Evolutionary conservation across 139 green algal genomes (phyloP).

Genomic region (Edaphochlamys debaryana): DNA sequence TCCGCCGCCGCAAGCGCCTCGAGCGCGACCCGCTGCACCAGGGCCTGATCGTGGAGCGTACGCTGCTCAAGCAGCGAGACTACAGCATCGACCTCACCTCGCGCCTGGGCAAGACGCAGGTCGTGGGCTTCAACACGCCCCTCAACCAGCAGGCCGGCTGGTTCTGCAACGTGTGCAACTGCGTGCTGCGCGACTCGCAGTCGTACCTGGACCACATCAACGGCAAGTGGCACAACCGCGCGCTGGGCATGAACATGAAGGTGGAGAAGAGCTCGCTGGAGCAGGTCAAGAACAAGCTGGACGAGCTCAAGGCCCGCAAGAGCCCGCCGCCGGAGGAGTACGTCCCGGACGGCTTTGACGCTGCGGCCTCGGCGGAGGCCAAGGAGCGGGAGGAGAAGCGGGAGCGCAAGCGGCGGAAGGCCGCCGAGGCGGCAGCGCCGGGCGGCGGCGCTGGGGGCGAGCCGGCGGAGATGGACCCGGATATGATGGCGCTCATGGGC

Average conservation of each 20-base stretch:
- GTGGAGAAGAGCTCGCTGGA: constrained; percentile 91
- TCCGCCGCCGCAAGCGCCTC: constrained; percentile 77
- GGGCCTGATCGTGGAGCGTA: constrained; percentile 86
- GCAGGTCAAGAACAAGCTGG: constrained; percentile 74
- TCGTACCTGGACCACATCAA: constrained; percentile 99
- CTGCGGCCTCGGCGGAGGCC: constrained; percentile 11
- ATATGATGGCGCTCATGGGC: constrained; percentile 94
- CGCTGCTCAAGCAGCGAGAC: constrained; percentile 78
- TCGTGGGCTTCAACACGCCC: constrained; percentile 80
- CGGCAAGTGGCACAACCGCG: constrained; percentile 96
- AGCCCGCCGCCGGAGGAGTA: constrained; percentile 46
- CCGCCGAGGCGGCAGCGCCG: constrained; percentile 54
- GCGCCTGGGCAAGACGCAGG: constrained; percentile 83
- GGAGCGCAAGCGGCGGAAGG: constrained; percentile 64
- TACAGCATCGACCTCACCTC: constrained; percentile 82
- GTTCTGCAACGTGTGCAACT: constrained; percentile 97
- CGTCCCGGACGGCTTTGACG: constrained; percentile 55
- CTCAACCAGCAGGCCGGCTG: constrained; percentile 91
- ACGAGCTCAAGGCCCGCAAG: constrained; percentile 54
- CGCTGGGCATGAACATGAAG: constrained; percentile 95
- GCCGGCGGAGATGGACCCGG: constrained; percentile 73
- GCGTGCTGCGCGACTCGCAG: constrained; percentile 90
- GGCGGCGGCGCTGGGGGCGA: constrained; percentile 49
- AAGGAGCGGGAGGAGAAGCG: constrained; percentile 44
- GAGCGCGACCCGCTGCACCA: constrained; percentile 91